Base-by-base conservation (phyloP, 2,329 filamentous ascomycete species). In the Ilyonectria sp. region DNA sequence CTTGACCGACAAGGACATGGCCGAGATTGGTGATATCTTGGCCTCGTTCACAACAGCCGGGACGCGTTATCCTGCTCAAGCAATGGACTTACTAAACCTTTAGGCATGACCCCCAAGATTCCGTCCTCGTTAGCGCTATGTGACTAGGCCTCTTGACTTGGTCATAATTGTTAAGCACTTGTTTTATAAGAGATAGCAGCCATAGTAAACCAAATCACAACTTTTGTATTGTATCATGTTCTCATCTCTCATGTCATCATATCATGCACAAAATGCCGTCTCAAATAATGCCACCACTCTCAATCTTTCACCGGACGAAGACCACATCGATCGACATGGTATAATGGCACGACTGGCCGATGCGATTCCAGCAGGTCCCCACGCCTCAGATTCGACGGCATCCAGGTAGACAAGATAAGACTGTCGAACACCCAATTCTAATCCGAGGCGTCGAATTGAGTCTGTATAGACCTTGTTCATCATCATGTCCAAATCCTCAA, bases 1-100 rank as follows among this genome's bases (percentile, higher is more conserved):
- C 1, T 76, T 91, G 52, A 84, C 80, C 1, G 81, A 84, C 2
- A 82, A 82, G 5, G 89, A 91, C 69, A 75, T 89, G 76, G 75
- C 74, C 6, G 82, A 84, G 69, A 86, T 91, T 56, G 85, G 89
- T 55, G 72, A 74, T 17, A 83, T 87, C 10, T 72, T 90, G 26
- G 80, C 77, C 10, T 82, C 81, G 61, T 86, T 89, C 71, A 81
- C 84, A 52, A 74, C 84, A 8, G 78, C 79, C 2, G 89, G 89
- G 2, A 77, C 69, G 1, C 81, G 89, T 37, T 90, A 90, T 72
- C 81, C 82, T 9, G 77, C 76, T 26, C 63, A 54, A 10, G 55
- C 59, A 10, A 74, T 73, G 69, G 52, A 60, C 52, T 67, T 72
- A 17, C 53, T 73, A 35, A 44, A 74, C 19, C 71, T 67, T 37